Conservation (phyloP, 164 flowering plant genomes). For the Cinnamomum chago region DNA sequence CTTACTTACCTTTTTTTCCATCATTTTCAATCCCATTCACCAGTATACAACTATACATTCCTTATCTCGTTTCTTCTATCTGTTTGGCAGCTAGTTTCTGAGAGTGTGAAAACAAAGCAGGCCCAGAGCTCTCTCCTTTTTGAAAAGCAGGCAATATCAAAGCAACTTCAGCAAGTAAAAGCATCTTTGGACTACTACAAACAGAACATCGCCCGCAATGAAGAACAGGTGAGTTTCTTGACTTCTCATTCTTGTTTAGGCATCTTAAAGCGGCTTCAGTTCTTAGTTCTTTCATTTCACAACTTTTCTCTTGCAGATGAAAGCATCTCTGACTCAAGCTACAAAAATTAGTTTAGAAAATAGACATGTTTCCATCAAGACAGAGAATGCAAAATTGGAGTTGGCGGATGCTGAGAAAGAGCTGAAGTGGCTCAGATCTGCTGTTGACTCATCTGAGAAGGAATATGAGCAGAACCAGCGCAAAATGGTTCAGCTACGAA, state of each 20-base stretch:
- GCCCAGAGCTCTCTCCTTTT: constrained; percentile 50
- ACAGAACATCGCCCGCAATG: constrained; percentile 45
- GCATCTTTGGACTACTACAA: constrained; percentile 55
- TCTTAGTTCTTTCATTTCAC: not conserved
- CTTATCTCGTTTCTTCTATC: constrained; percentile 9
- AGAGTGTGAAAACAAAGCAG: constrained; percentile 87
- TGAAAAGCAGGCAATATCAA: constrained; percentile 69
- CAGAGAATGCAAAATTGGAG: constrained; percentile 75
- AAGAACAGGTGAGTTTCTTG: constrained; percentile 62
- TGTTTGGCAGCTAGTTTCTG: constrained; percentile 75
- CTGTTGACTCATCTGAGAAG: constrained; percentile 71
- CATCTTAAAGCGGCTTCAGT: not conserved
- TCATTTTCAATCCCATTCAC: not conserved
- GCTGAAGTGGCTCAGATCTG: constrained; percentile 77
- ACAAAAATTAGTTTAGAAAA: constrained; percentile 53
- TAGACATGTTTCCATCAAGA: constrained; percentile 47
- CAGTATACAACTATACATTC: not conserved
- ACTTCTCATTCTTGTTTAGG: not conserved
- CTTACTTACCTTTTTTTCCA: no score
- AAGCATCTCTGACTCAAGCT: constrained; percentile 46
- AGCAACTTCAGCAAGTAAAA: constrained; percentile 71
- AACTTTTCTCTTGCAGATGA: constrained; percentile 53
- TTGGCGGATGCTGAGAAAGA: constrained; percentile 88
- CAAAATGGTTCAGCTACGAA: constrained; percentile 41
- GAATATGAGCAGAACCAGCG: constrained; percentile 75